These are phyloP conservation scores for Microthyrium microscopicum DNA, from an alignment of 2,329 filamentous ascomycete genomes.

Conservation along the genomic window DNA sequence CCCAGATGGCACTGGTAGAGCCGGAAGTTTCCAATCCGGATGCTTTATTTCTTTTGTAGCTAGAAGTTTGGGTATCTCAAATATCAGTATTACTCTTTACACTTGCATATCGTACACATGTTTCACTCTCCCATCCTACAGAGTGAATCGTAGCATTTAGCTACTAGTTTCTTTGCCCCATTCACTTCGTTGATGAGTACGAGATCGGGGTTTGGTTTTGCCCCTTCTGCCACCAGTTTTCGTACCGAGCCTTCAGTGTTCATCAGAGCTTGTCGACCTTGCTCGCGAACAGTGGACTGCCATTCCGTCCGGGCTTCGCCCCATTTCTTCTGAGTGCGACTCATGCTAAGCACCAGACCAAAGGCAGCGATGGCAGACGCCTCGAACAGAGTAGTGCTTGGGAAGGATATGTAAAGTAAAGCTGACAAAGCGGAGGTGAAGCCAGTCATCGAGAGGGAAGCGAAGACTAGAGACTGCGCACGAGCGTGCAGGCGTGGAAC, in stretches of 20 bases:
- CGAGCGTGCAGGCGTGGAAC: slow-evolving; percentile 28
- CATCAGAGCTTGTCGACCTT: slow-evolving; percentile 38
- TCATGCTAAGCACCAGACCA: slow-evolving; percentile 39
- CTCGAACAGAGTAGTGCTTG: slow-evolving; percentile 33
- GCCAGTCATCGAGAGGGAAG: slow-evolving; percentile 57
- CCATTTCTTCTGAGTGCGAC: slow-evolving; percentile 43
- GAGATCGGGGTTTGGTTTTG: slow-evolving; percentile 21
- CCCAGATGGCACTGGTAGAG: too few relatives aligned
- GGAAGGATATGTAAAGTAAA: slow-evolving; percentile 35
- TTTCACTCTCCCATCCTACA: too few relatives aligned
- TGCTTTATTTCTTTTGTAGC: too few relatives aligned
- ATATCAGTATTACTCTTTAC: too few relatives aligned
- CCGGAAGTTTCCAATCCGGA: too few relatives aligned
- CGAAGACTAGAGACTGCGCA: slow-evolving; percentile 41
- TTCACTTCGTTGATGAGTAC: too few relatives aligned
- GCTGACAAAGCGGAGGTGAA: slow-evolving; percentile 34
- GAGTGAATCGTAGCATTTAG: too few relatives aligned
- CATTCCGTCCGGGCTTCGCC: slow-evolving; percentile 34
- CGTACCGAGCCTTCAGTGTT: slow-evolving; percentile 35
- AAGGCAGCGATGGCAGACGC: slow-evolving; percentile 42
- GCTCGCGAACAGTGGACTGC: slow-evolving; percentile 36
- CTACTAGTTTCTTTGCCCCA: too few relatives aligned
- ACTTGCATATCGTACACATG: too few relatives aligned
- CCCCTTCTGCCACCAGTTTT: slow-evolving; percentile 28
- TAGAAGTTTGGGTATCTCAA: too few relatives aligned